These are phyloP conservation scores for Cyclotella baltica DNA, from an alignment of 108 stramenopile genomes.

Conservation along the genomic window DNA sequence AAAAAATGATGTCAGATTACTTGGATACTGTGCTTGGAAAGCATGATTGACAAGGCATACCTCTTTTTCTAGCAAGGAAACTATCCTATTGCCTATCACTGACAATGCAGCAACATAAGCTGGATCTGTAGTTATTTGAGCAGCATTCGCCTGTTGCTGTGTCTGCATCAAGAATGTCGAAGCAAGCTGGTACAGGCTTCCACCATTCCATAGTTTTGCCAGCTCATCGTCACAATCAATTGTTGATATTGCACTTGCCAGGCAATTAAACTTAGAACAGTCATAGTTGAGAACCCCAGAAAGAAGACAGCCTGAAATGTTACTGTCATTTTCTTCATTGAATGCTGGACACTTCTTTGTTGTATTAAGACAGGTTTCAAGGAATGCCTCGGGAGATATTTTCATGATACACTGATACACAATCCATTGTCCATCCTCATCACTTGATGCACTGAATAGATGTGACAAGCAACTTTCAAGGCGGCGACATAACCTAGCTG, in stretches of 20 bases:
- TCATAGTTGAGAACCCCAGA: constrained; percentile 41
- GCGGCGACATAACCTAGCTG: constrained; percentile 22
- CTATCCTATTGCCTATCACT: constrained; percentile 20
- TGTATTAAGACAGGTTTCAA: constrained; percentile 26
- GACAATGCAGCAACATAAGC: not conserved
- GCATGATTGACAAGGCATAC: constrained; percentile 11
- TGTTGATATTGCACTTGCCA: constrained; percentile 8
- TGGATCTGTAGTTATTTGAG: constrained; percentile 1
- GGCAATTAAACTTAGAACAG: constrained; percentile 33
- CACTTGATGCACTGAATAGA: constrained; percentile 6
- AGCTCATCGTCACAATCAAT: constrained; percentile 10
- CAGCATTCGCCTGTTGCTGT: constrained; percentile 7
- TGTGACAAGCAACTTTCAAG: constrained; percentile 26
- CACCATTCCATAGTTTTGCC: constrained; percentile 24
- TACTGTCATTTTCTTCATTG: not conserved
- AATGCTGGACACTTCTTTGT: constrained; percentile 7
- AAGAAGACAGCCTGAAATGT: constrained; percentile 2
- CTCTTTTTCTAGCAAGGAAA: constrained; percentile 4
- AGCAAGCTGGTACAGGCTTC: constrained; percentile 27
- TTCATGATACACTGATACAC: constrained; percentile 34
- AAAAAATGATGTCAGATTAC: not conserved
- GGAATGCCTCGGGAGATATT: constrained; percentile 22
- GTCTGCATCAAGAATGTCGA: constrained; percentile 32
- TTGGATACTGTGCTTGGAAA: not conserved
- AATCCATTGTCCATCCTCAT: constrained; percentile 31